A percentile compares a stretch with the other conserved stretches of the same genome.
Conservation (phyloP, 139 green algal species). For the Raphidocelis subcapitata region DNA sequence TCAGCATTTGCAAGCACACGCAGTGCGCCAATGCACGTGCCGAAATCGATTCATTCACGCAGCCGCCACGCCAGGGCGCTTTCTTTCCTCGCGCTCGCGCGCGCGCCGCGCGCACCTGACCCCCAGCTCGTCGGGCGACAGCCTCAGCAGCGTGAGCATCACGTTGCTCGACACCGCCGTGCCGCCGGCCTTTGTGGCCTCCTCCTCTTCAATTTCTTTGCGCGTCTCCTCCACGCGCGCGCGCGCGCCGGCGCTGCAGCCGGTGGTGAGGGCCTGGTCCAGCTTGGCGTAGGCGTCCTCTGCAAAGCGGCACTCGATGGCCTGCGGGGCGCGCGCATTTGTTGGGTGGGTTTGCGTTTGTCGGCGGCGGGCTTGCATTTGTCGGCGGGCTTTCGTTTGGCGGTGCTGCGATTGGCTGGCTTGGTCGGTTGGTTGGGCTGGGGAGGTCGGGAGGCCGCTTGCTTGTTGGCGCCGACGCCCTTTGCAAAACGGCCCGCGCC, state of each 20-base stretch:
- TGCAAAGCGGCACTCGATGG: slow-evolving; percentile 55
- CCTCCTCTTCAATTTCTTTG: background rate
- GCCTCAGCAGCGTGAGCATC: slow-evolving; percentile 40
- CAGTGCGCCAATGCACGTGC: too few species aligned
- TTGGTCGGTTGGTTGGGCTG: too few species aligned
- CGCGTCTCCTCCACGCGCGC: slow-evolving; percentile 39
- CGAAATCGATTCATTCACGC: too few species aligned
- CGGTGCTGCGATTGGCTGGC: too few species aligned
- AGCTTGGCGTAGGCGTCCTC: slow-evolving; percentile 42
- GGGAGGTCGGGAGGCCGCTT: too few species aligned
- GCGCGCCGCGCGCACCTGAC: slow-evolving; percentile 15
- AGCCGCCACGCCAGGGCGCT: too few species aligned
- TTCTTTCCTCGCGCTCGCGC: background rate
- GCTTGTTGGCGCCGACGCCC: too few species aligned
- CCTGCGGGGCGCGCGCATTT: slow-evolving; percentile 42
- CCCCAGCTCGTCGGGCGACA: slow-evolving; percentile 68
- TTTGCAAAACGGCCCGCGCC: too few species aligned
- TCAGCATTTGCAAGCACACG: too few species aligned
- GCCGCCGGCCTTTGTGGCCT: background rate
- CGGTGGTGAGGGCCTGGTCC: slow-evolving; percentile 41
- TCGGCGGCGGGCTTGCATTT: too few species aligned
- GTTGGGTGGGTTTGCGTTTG: too few species aligned
- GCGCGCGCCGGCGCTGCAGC: slow-evolving; percentile 38
- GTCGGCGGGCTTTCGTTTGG: too few species aligned
- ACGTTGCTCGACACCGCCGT: slow-evolving; percentile 3